Evolutionary conservation across 1,139 yeast species (phyloP).

Genomic region (Kluyveromyces sp.): DNA sequence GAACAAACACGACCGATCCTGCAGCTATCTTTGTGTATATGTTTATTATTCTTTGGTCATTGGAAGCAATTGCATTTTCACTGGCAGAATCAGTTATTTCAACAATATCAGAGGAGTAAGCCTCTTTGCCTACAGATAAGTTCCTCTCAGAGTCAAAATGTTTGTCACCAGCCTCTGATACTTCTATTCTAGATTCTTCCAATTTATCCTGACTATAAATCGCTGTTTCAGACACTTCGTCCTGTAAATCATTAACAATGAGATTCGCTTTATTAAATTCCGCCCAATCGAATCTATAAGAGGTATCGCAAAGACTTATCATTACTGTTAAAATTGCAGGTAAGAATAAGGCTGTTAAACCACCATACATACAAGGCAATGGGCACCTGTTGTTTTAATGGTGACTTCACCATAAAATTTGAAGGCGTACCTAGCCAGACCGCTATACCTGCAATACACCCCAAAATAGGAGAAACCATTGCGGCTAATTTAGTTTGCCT

Average conservation of each 20-base stretch:
- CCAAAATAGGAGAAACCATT: background rate
- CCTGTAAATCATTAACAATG: background rate
- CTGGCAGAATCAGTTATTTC: constrained; percentile 10
- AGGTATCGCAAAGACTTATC: constrained; percentile 12
- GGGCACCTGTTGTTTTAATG: constrained; percentile 35
- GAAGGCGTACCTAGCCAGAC: constrained; percentile 31
- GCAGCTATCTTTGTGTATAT: constrained; percentile 9
- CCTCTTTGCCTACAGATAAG: background rate
- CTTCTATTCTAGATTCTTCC: constrained; percentile 23
- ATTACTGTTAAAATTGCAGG: background rate
- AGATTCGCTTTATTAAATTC: background rate
- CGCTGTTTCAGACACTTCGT: background rate
- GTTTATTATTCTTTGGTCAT: constrained; percentile 7
- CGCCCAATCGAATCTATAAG: background rate
- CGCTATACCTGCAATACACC: constrained; percentile 25
- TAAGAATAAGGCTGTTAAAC: background rate
- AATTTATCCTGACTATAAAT: background rate
- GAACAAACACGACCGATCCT: constrained; percentile 7
- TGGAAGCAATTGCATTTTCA: constrained; percentile 28
- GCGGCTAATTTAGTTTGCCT: constrained; percentile 25
- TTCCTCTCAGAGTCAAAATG: constrained; percentile 27
- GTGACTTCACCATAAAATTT: constrained; percentile 34
- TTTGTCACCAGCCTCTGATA: constrained; percentile 21
- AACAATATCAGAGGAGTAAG: background rate
- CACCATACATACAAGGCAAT: constrained; percentile 15